Evolutionary conservation across 768 basidiomycete species (phyloP), one percentile per base, ranked within the genome.

Genomic region (Leccinum imitatum): DNA sequence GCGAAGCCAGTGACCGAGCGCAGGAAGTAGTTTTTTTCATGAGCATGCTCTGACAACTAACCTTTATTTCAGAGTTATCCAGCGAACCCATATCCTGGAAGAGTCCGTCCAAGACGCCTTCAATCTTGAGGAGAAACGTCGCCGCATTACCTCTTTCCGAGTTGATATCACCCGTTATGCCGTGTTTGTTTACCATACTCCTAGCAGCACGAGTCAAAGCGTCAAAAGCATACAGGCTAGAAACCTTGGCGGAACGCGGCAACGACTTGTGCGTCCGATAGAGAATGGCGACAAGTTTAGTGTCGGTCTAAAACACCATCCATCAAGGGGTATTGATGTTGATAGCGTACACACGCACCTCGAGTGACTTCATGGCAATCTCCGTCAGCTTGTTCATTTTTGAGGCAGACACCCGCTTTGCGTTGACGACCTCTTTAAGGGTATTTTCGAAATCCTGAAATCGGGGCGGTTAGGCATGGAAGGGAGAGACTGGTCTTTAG

Each of bases 171-270:
- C 80, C 83, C 63, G 82, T 78, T 27, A 85, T 70, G 54, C 80
- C 79, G 55, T 84, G 82, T 72, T 94, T 95, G 67, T 78, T 85
- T 50, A 80, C 85, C 51, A 86, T 80, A 59, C 79, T 78, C 60
- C 86, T 82, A 19, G 93, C 93, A 17, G 89, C 94, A 59, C 96
- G 87, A 47, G 93, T 84, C 61, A 99, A 81, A 19, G 95, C 91
- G 76, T 99, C 95, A 71, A 99, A 92, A 44, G 89, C 86, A 75
- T 98, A 99, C 53, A 99, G 80, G 76, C 93, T 94, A 41, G 85
- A 86, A 60, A 95, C 84, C 72, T 98, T 96, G 63, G 82, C 80
- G 11, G 81, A 66, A 15, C 83, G 74, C 4, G 86, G 76, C 37
- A 96, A 80, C 9, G 87, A 83, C 74, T 90, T 93, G 78, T 98